Base-by-base conservation (phyloP, 441 rosid species). In the Melastoma candidum region DNA sequence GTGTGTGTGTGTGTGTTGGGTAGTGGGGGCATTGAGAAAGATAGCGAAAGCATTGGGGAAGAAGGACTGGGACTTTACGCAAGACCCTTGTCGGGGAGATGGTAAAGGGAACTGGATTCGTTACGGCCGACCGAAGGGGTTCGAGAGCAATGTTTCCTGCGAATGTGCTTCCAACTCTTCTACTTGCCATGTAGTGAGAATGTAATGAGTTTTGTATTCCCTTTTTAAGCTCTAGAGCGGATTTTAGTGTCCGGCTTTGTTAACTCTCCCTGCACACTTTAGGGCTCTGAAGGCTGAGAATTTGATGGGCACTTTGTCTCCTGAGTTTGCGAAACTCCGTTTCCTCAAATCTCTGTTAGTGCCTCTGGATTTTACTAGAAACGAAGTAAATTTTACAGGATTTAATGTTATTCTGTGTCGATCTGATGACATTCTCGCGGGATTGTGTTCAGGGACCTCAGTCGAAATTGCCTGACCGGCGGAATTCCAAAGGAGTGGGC, bases 401-500 rank as follows among this genome's bases (percentile, higher is more conserved):
- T 26, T 27, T 25, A 36, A 49, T 6, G 43, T n/a, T 46, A 14
- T 29, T 39, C 12, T 44, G 17, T 10, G 32, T 51, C 29, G 25
- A 27, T 39, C 17, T 26, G 3, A 10, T 39, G 7, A 26, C 48
- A 27, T 27, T 59, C 11, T 32, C 13, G 26, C 7, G 47, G 24
- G 12, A n/a, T 46, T 26, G 4, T 60, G 57, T 13, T 44, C 77
- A 90, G 98, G 67, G 98, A 90, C 66, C 87, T 90, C 51, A 87
- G 90, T 66, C 87, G 85, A 26, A 90, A 90, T 63, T 66, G 46
- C 56, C 77, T 90, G 48, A 80, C 73, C 2, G 96, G 96, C 73
- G 49, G 90, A 12, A 59, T 90, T 63, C 95, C 95, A 69, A 64
- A 71, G 26, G 77, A 83, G 79, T 90, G 95, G 98, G 71, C 78